Evolutionary conservation across 2,329 filamentous ascomycete species (phyloP), one percentile per base, ranked within the genome.

Genomic region (Penicillium sp.): DNA sequence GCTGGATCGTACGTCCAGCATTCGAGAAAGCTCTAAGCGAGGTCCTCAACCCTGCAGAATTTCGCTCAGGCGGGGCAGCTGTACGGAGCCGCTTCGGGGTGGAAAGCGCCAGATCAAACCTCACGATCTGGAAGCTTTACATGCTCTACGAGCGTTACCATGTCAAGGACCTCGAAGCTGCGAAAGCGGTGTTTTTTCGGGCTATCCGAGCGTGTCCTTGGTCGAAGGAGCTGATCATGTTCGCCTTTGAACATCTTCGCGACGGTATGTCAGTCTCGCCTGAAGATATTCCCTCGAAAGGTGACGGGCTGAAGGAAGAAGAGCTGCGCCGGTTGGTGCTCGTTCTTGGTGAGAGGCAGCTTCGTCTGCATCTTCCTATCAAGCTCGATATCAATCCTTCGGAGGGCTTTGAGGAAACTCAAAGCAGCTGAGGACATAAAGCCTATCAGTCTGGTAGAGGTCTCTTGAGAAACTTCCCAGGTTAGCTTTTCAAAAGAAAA

Each of bases 131-230:
- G 82, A 80, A 77, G 65, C 66, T 81, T 13, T 85, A 82, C 65
- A 68, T 84, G 27, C 62, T 79, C 9, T 85, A 81, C 60, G 80
- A 82, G 54, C 56, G 79, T 1, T 74, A 71, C 22, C 72, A 73
- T 3, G 70, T 75, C 9, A 26, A 42, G 8, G 71, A 79, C 7
- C 56, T 71, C 24, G 49, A 60, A 3, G 72, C 75, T 49, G 79
- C 81, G 3, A 84, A 80, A 59, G 74, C 79, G 1, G 76, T 84
- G 0, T 84, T 84, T 64, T 82, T 84, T 56, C 75, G 82, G 33
- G 85, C 83, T 0, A 65, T 89, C 60, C 76, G 79, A 44, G 74
- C 78, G 16, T 79, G 87, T 65, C 87, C 87, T 0, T 89, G 87
- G 86, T 81, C 79, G 1, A 89, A 89, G 68, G 78, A 81, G 37